Percentiles rank a stretch among this genome's conserved stretches.
These are phyloP conservation scores for Vigna angularis DNA, from an alignment of 306 rosid genomes.

Conservation along the genomic window DNA sequence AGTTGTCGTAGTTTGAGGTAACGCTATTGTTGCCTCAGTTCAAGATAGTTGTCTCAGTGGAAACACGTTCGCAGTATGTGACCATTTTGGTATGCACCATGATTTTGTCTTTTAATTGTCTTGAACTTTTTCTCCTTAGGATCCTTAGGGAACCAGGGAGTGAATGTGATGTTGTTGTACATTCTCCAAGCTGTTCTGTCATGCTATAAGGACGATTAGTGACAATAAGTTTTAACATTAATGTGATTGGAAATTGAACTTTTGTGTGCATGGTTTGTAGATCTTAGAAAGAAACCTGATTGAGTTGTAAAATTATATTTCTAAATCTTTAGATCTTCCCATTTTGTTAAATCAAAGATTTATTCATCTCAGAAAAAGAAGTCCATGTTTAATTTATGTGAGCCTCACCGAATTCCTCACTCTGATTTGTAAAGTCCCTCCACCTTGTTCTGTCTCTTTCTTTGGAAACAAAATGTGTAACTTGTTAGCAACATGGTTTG, in stretches of 20 bases:
- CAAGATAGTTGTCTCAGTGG: not conserved
- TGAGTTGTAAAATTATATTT: not conserved
- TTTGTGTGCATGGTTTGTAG: no score
- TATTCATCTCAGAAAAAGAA: not conserved
- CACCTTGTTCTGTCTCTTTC: not conserved
- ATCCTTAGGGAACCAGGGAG: not conserved
- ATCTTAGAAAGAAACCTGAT: constrained; percentile 5
- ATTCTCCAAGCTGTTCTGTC: not conserved
- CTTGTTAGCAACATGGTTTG: constrained; percentile 9
- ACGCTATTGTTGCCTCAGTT: not conserved
- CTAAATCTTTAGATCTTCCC: not conserved
- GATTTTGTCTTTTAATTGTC: not conserved
- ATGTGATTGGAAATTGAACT: not conserved
- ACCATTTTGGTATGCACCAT: not conserved
- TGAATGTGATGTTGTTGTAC: constrained; percentile 1
- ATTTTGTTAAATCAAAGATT: not conserved
- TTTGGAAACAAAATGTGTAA: not conserved
- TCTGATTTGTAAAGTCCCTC: not conserved
- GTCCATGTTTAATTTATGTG: not conserved
- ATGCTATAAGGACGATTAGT: not conserved
- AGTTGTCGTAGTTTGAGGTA: constrained; percentile 9
- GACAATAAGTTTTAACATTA: not conserved
- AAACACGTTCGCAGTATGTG: not conserved
- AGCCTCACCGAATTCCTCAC: constrained; percentile 1
- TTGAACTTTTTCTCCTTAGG: not conserved